Percentiles rank a stretch among this genome's conserved stretches.
Evolutionary conservation across 176 grass and related monocot genomes (phyloP).

Genomic region (Cenchrus americanus): DNA sequence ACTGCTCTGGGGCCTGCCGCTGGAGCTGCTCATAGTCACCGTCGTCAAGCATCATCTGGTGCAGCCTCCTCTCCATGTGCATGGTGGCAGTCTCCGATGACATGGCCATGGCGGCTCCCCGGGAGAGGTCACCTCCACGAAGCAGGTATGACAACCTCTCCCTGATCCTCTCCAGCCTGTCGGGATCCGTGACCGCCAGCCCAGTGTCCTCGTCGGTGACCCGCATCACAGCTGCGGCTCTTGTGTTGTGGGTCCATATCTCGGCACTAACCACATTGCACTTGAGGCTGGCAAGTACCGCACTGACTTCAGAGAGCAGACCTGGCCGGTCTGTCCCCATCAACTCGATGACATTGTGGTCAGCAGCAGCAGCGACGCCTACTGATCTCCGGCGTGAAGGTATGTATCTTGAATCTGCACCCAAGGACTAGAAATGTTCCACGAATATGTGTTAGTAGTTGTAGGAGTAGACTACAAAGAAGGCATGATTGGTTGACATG

Average conservation of each 20-base stretch:
- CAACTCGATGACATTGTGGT: slow-evolving; percentile 70
- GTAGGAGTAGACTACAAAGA: neutral
- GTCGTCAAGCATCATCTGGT: slow-evolving; percentile 86
- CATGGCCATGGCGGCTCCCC: slow-evolving; percentile 48
- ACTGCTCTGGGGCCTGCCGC: slow-evolving; percentile 25
- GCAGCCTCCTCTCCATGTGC: slow-evolving; percentile 65
- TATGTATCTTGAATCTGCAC: slow-evolving; percentile 62
- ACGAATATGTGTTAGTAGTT: slow-evolving; percentile 10
- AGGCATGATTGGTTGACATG: neutral
- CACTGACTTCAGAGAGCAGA: slow-evolving; percentile 79
- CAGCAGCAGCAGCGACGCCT: slow-evolving; percentile 51
- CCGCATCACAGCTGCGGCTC: slow-evolving; percentile 74
- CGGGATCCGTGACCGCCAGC: slow-evolving; percentile 45
- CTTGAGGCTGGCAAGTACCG: slow-evolving; percentile 65
- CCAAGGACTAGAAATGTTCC: slow-evolving; percentile 55
- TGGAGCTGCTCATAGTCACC: slow-evolving; percentile 51
- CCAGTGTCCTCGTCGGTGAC: slow-evolving; percentile 64
- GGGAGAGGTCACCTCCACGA: slow-evolving; percentile 47
- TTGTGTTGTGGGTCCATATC: slow-evolving; percentile 87
- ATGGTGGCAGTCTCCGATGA: slow-evolving; percentile 43
- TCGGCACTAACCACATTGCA: slow-evolving; percentile 88
- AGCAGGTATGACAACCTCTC: slow-evolving; percentile 61
- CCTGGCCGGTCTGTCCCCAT: slow-evolving; percentile 76
- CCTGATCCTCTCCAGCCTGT: slow-evolving; percentile 55
- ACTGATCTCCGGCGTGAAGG: slow-evolving; percentile 57